These are phyloP conservation scores for Nyctanthes arbortristis DNA, from an alignment of 257 asterid genomes.

Conservation along the genomic window DNA sequence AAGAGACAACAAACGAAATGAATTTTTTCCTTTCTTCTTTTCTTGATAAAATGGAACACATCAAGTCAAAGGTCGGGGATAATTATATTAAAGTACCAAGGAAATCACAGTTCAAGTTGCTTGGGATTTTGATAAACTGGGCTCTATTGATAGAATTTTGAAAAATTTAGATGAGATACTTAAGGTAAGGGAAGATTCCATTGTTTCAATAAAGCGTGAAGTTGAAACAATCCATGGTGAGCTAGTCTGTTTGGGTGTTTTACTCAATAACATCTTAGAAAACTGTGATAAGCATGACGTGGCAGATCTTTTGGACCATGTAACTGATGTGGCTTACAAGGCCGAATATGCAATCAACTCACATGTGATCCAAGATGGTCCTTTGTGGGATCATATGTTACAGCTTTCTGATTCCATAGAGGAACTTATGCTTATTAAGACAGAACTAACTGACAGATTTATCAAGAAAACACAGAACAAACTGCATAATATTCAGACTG, in stretches of 20 bases:
- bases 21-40: background rate
- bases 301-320: background rate
- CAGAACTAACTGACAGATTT: background rate
- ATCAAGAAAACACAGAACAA: background rate
- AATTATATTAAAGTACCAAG: background rate
- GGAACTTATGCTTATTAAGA: background rate
- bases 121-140: background rate
- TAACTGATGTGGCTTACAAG: background rate
- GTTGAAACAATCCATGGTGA: background rate
- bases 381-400: background rate
- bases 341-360: conserved; percentile 9
- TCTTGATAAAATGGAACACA: background rate
- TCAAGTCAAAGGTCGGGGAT: background rate
- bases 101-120: background rate
- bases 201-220: background rate
- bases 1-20: background rate
- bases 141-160: background rate
- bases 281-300: background rate
- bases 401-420: background rate
- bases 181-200: background rate
- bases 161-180: conserved; percentile 1
- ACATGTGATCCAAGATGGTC: background rate
- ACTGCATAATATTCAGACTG: background rate
- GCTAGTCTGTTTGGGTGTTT: background rate
- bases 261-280: background rate